Base-by-base conservation (phyloP, 1,284 basidiomycete genomes). In the Peniophora sp. region DNA sequence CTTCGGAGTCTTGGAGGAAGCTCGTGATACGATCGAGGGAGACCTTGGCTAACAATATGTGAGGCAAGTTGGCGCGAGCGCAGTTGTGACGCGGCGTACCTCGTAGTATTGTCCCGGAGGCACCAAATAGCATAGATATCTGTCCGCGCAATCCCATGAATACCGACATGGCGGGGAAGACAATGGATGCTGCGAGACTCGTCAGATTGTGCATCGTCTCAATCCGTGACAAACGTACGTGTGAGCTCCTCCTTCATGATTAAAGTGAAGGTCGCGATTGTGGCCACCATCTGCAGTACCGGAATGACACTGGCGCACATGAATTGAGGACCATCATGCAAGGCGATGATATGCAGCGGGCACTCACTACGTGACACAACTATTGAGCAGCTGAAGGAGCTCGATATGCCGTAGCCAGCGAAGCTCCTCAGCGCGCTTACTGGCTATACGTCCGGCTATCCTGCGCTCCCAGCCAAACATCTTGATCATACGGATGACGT, bases 391-490 rank as follows among this genome's bases (percentile, higher is more conserved):
- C 46, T 67, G 69, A 34, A 73, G 59, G 37, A 74, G 52, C 52
- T 70, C 68, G 43, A 68, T 65, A 58, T 65, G 73, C 62, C 66
- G 71, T 23, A 79, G 58, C 58, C 66, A 74, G 0, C 56, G 54
- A 11, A 88, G 63, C 64, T 88, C 85, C 3, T 72, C 70, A 50
- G 82, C 77, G 24, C 78, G 66, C 68, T 75, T 76, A 49, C 67
- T 68, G 3, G 67, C 64, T 15, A 80, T 58, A 36, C 72, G 65
- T 10, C 65, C 62, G 46, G 70, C 68, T 51, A 76, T 71, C 53
- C 70, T 68, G 10, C 64, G 65, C 54, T 81, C 78, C 78, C 79
- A 80, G 1, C 72, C 80, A 56, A 83, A 83, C 57, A 82, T 69
- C 64, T 82, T 81, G 64, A 78, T 65, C 69, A 80, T 79, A 41